Base-by-base conservation (phyloP, 177 flowering plant genomes). In the Vitis hybrid region DNA sequence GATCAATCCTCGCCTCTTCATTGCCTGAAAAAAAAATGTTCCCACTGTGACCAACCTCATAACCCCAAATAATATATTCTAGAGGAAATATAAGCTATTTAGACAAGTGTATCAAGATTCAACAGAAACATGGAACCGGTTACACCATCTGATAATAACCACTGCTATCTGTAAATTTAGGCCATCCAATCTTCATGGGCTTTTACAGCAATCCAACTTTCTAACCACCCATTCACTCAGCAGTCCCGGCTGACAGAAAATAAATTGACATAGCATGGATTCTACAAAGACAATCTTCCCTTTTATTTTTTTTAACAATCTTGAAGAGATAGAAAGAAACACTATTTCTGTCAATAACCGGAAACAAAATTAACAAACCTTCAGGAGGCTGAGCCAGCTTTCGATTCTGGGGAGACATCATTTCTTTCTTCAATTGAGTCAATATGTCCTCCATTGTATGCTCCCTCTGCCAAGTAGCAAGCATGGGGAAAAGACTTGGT, bases 361-460 rank as follows among this genome's bases (percentile, higher is more conserved):
- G 30, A 17, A 40, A 35, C 8, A 30, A 9, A 56, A 51, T 40
- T 12, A 17, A 72, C 80, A 65, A 8, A 87, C 96, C 97, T 86
- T 92, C 98, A 27, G 85, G 85, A 66, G 96, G 98, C 77, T 91
- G 98, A 66, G 83, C 74, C 59, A 93, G 82, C 80, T 84, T 91
- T 63, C 94, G 86, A 70, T 93, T 93, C 73, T 91, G 91, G 8
- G 91, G 90, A 66, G 96, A 81, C 76, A 67, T 75, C 98, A 91
- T 91, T 66, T 93, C 96, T 78, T 91, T 88, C 83, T 87, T 93
- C 82, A 93, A 66, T 64, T 88, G 91, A 67, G 82, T 81, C 80
- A 93, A 65, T 73, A 91, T 79, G 74, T 89, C 89, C 76, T 91
- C 96, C 93, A 91, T 91, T n/a, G 94, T 91, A 70, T 62, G 76